Conservation (phyloP, 2,329 filamentous ascomycete genomes). For the Diaporthe amygdali region DNA sequence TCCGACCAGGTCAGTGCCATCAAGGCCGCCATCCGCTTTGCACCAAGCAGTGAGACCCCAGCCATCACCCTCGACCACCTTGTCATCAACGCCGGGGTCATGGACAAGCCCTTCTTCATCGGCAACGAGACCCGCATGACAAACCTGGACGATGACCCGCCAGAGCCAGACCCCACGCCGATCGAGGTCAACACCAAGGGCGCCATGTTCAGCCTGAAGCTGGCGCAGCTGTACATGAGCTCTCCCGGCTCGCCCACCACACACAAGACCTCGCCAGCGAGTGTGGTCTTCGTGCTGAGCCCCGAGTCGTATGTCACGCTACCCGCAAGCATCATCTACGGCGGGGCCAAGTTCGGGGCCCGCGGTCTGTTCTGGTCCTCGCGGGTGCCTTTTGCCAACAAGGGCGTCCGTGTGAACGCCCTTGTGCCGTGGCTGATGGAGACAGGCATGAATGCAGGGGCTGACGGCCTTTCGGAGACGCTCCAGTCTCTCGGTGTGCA, state of each 20-base stretch:
- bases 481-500: not conserved
- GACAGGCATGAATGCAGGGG: not conserved
- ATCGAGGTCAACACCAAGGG: slow-evolving; percentile 11
- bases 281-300: not conserved
- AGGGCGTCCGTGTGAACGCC: not conserved
- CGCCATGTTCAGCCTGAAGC: slow-evolving; percentile 14
- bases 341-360: slow-evolving; percentile 3
- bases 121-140: not conserved
- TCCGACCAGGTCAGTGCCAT: not conserved
- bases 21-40: slow-evolving; percentile 7
- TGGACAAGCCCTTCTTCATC: not conserved
- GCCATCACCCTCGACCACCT: not conserved
- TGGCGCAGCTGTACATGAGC: slow-evolving; percentile 9
- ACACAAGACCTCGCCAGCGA: not conserved
- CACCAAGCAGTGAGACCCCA: not conserved
- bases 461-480: not conserved
- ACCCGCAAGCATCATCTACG: not conserved
- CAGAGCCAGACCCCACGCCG: not conserved
- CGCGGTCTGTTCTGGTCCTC: not conserved
- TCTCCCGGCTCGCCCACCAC: not conserved
- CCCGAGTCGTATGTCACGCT: not conserved
- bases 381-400: not conserved
- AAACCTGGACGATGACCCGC: slow-evolving; percentile 2
- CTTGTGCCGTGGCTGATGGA: slow-evolving; percentile 9
- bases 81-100: slow-evolving; percentile 11